Percentiles rank a stretch among this genome's conserved stretches.
Evolutionary conservation across 2,329 filamentous ascomycete species (phyloP).

Genomic region (Scopulariopsis brevicaulis): DNA sequence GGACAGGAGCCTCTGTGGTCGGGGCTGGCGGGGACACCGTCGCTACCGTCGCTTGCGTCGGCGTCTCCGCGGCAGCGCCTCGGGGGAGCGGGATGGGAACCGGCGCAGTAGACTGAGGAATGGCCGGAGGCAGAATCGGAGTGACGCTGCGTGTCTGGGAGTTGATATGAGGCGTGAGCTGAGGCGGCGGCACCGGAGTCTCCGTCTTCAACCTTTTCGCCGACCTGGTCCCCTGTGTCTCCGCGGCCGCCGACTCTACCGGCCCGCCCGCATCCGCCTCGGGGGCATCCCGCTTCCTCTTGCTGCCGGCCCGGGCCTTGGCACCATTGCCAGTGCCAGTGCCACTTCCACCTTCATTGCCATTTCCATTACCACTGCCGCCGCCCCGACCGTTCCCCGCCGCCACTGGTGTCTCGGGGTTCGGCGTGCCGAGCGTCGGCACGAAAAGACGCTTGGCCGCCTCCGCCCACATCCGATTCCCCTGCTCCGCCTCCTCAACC

Average conservation of each 20-base stretch:
- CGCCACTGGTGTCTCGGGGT: background rate
- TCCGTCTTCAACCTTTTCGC: slow-evolving; percentile 43
- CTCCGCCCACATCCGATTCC: slow-evolving; percentile 39
- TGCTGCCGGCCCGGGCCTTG: slow-evolving; percentile 18
- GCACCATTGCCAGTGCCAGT: background rate
- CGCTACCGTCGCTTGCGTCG: background rate
- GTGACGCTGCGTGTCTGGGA: slow-evolving; percentile 3
- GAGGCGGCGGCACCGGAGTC: slow-evolving; percentile 39
- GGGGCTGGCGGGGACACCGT: slow-evolving; percentile 1
- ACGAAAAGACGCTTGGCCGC: slow-evolving; percentile 28
- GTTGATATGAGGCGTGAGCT: slow-evolving; percentile 14
- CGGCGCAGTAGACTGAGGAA: slow-evolving; percentile 18
- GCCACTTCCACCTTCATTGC: background rate
- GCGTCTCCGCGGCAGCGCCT: slow-evolving; percentile 1
- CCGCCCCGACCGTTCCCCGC: background rate
- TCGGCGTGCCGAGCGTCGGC: background rate
- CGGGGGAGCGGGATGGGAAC: slow-evolving; percentile 14
- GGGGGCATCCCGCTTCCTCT: slow-evolving; percentile 27
- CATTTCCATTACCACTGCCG: background rate
- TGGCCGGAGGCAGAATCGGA: slow-evolving; percentile 20
- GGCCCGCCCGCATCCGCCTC: background rate
- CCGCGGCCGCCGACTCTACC: background rate
- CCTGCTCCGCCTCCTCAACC: slow-evolving; percentile 50
- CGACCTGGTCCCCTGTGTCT: slow-evolving; percentile 5
- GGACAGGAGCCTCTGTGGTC: background rate